Percentiles rank a stretch among this genome's conserved stretches.
Conservation (phyloP, 2,329 filamentous ascomycete species). For the Parastagonospora nodorum region DNA sequence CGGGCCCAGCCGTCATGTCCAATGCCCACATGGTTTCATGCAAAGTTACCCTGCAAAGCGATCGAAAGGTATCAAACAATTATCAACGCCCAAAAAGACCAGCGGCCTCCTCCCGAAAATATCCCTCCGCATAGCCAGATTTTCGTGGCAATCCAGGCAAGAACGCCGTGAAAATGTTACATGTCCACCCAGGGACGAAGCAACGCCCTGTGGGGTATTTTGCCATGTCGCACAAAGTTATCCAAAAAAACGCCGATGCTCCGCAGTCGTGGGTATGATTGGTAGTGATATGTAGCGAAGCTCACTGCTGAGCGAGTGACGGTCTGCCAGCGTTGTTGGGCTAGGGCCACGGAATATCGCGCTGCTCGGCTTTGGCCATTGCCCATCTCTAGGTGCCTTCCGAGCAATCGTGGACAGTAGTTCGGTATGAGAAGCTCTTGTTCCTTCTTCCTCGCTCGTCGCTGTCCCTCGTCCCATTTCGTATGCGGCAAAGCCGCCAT, state of each 20-base stretch:
- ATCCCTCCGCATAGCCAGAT: background rate
- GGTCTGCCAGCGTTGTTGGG: too few relatives aligned
- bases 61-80: slow-evolving; percentile 4
- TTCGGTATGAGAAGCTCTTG: too few relatives aligned
- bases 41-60: background rate
- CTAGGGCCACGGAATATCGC: too few relatives aligned
- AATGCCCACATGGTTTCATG: too few relatives aligned
- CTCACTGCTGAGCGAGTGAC: background rate
- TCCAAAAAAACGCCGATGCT: background rate
- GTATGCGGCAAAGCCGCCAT: background rate
- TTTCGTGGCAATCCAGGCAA: background rate
- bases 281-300: background rate
- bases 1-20: too few relatives aligned
- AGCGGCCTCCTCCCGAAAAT: too few relatives aligned
- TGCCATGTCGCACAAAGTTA: slow-evolving; percentile 2
- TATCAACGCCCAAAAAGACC: background rate
- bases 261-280: background rate
- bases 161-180: slow-evolving; percentile 5
- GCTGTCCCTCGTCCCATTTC: background rate
- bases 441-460: background rate
- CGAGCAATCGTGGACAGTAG: too few relatives aligned
- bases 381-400: too few relatives aligned
- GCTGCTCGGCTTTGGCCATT: too few relatives aligned
- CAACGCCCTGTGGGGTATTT: slow-evolving; percentile 7
- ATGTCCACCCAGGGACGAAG: slow-evolving; percentile 3